Evolutionary conservation across 306 rosid species (phyloP).

Genomic region (Malus asiatica): DNA sequence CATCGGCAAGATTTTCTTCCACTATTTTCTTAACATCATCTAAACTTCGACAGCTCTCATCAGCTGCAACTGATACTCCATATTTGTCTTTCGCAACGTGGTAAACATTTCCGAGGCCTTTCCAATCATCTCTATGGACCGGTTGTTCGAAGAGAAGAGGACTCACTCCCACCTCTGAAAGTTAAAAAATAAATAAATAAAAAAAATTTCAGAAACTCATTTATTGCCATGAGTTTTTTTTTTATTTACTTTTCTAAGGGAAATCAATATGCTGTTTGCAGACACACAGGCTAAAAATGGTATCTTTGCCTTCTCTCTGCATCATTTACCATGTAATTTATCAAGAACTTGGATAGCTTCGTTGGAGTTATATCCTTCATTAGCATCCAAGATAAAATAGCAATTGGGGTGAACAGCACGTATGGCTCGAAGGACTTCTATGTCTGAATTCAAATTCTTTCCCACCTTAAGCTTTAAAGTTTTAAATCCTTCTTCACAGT

Average conservation of each 20-base stretch:
- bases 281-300: neutral
- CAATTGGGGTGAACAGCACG: conserved; percentile 69
- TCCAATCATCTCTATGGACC: conserved; percentile 96
- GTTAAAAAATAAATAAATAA: neutral
- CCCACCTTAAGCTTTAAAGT: conserved; percentile 87
- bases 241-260: neutral
- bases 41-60: conserved; percentile 79
- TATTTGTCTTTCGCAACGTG: conserved; percentile 53
- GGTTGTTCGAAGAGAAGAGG: conserved; percentile 91
- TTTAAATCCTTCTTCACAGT: conserved; percentile 65
- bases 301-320: neutral
- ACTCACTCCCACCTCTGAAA: conserved; percentile 70
- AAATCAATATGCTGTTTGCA: neutral
- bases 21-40: conserved; percentile 63
- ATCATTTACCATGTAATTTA: conserved; percentile 56
- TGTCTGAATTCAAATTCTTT: conserved; percentile 66
- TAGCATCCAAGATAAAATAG: conserved; percentile 84
- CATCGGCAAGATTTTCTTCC: conserved; percentile 61
- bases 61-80: conserved; percentile 88
- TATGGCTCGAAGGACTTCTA: conserved; percentile 81
- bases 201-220: neutral
- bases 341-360: conserved; percentile 93
- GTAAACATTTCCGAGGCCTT: conserved; percentile 78
- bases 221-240: neutral
- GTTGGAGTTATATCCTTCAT: conserved; percentile 68